A percentile compares a stretch with the other conserved stretches of the same genome.
phyloP scores from a whole-genome alignment of 768 basidiomycete genomes.

The Agaricus subrufescens region DNA sequence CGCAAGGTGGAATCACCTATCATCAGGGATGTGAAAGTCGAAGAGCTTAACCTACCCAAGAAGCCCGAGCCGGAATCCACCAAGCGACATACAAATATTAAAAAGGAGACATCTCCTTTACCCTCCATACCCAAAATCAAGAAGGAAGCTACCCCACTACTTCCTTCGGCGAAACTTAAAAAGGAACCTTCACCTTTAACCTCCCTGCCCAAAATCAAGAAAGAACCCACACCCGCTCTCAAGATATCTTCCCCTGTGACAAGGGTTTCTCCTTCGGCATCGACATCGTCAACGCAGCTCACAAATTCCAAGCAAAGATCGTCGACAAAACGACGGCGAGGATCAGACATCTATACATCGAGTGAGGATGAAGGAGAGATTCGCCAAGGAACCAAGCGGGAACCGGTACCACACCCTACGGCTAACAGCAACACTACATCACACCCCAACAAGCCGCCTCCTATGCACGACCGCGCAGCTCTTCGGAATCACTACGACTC shows the following conservation, averaged over 20 bases:
- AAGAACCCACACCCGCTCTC: conserved; percentile 2
- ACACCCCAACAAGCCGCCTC: conserved; percentile 24
- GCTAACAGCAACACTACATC: conserved; percentile 1
- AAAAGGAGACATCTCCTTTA: conserved; percentile 11
- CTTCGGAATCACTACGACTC: conserved; percentile 50
- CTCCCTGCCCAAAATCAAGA: conserved; percentile 15
- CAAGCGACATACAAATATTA: not conserved
- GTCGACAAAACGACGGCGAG: conserved; percentile 39
- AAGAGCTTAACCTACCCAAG: conserved; percentile 22
- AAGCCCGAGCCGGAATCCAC: conserved; percentile 25
- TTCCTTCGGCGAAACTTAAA: not conserved
- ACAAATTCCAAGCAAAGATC: conserved; percentile 3
- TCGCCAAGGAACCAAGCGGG: conserved; percentile 1
- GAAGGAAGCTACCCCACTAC: not conserved
- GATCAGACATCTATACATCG: conserved; percentile 61
- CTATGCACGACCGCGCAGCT: conserved; percentile 40
- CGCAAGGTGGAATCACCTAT: conserved; percentile 8
- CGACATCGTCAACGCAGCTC: conserved; percentile 8
- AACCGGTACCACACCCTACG: not conserved
- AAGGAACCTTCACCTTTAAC: conserved; percentile 15
- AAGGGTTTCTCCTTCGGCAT: conserved; percentile 9
- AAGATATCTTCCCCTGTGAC: conserved; percentile 7
- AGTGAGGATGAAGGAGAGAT: conserved; percentile 55
- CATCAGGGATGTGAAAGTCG: not conserved
- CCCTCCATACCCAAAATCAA: conserved; percentile 2